phyloP scores from a whole-genome alignment of 495 filamentous ascomycete genomes.

The Lophiotrema nucula region DNA sequence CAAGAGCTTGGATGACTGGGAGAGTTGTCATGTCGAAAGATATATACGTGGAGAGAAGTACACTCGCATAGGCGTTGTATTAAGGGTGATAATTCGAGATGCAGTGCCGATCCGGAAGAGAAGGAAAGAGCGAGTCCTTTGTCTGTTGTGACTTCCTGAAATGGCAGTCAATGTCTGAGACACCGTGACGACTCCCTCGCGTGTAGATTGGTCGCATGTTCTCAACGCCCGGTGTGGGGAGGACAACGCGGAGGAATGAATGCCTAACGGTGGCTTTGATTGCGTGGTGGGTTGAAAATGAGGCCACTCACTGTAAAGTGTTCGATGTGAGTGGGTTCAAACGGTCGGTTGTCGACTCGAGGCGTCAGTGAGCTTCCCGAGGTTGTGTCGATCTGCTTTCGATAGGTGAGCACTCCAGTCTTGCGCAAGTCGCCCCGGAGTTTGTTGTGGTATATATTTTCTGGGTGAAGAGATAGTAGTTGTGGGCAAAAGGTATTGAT shows the following conservation, averaged over 20 bases:
- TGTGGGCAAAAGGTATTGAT: too few species aligned
- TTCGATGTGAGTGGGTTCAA: background rate
- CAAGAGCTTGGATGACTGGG: constrained; percentile 5
- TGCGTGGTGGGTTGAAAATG: background rate
- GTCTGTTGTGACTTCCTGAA: background rate
- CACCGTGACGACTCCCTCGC: background rate
- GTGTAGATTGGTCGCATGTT: background rate
- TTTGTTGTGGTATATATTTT: too few species aligned
- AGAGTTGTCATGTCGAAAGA: background rate
- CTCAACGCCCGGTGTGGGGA: too few species aligned
- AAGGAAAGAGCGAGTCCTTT: background rate
- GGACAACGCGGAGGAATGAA: background rate
- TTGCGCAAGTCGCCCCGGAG: too few species aligned
- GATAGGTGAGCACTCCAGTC: too few species aligned
- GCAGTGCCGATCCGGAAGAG: background rate
- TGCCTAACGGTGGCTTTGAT: background rate
- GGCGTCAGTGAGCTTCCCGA: too few species aligned
- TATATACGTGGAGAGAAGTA: background rate
- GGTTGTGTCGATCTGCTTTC: too few species aligned
- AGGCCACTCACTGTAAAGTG: background rate
- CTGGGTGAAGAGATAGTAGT: too few species aligned
- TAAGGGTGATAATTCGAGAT: too few species aligned
- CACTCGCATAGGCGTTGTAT: background rate
- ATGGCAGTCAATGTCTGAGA: background rate
- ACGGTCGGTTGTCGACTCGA: too few species aligned